These are phyloP conservation scores for Candida montana DNA, from an alignment of 805 yeast genomes.

Conservation along the genomic window DNA sequence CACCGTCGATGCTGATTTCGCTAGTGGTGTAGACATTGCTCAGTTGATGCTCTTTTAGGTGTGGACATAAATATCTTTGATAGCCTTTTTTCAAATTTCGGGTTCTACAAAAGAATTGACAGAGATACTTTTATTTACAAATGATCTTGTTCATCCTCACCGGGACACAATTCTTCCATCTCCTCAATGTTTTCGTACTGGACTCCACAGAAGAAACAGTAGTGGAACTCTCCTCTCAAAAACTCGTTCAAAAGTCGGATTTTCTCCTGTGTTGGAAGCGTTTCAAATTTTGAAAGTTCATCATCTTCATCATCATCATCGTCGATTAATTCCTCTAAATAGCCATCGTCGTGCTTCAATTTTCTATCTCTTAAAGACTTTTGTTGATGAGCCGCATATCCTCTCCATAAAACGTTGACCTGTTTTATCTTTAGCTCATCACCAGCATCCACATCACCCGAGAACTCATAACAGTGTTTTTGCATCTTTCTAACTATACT, in stretches of 20 bases:
- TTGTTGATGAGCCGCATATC: conserved; percentile 23
- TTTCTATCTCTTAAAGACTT: conserved; percentile 9
- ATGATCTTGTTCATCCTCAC: conserved; percentile 40
- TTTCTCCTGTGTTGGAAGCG: conserved; percentile 24
- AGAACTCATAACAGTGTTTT: conserved; percentile 36
- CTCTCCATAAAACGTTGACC: conserved; percentile 40
- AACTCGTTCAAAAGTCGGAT: conserved; percentile 32
- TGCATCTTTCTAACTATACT: conserved; percentile 29
- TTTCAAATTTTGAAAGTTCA: conserved; percentile 29
- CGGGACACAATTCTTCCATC: conserved; percentile 43
- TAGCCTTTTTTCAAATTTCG: not conserved
- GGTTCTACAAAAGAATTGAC: not conserved
- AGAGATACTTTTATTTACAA: conserved; percentile 10
- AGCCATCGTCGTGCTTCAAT: not conserved
- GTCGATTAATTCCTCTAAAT: conserved; percentile 4
- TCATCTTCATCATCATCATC: conserved; percentile 19
- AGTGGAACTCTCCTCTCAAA: conserved; percentile 35
- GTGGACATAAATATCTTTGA: not conserved
- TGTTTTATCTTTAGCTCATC: conserved; percentile 26
- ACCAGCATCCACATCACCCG: conserved; percentile 28
- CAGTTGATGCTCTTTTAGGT: not conserved
- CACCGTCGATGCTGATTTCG: conserved; percentile 14
- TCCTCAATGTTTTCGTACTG: conserved; percentile 33
- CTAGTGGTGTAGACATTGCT: conserved; percentile 5
- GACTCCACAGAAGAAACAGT: conserved; percentile 49